Percentiles rank a stretch among this genome's conserved stretches.
Conservation (phyloP, 257 asterid species). For the Avicennia marina region DNA sequence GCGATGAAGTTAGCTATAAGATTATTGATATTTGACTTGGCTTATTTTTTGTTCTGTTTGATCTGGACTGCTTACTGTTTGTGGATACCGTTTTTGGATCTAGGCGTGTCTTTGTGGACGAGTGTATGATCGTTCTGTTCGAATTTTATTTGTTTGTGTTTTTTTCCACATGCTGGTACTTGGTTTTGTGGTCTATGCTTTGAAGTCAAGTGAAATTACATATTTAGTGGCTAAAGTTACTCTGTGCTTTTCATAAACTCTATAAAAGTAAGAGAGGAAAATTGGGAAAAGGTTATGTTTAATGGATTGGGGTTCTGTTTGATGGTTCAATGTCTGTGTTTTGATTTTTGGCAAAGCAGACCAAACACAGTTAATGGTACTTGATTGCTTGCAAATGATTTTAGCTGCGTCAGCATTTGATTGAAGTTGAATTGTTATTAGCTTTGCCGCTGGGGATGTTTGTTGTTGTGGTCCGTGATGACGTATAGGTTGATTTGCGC, state of each 20-base stretch:
- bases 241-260: no score
- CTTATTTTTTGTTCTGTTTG: neutral
- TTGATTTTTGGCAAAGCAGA: no score
- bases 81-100: conserved; percentile 11
- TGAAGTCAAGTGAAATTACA: neutral
- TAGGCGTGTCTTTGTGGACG: neutral
- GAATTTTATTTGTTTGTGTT: neutral
- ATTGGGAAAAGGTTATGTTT: no score
- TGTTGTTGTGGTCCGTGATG: neutral
- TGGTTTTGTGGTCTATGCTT: neutral
- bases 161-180: neutral
- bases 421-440: neutral
- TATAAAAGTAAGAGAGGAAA: no score
- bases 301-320: no score
- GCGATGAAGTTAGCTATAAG: neutral
- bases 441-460: neutral
- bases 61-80: neutral
- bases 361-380: no score
- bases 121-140: conserved; percentile 1
- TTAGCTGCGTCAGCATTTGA: neutral
- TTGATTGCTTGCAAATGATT: neutral
- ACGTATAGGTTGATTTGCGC: neutral
- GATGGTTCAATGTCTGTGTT: no score
- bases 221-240: no score
- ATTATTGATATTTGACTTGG: neutral